Evolutionary conservation across 1,139 yeast species (phyloP).

Genomic region (Saccharomycopsis crataegensis): DNA sequence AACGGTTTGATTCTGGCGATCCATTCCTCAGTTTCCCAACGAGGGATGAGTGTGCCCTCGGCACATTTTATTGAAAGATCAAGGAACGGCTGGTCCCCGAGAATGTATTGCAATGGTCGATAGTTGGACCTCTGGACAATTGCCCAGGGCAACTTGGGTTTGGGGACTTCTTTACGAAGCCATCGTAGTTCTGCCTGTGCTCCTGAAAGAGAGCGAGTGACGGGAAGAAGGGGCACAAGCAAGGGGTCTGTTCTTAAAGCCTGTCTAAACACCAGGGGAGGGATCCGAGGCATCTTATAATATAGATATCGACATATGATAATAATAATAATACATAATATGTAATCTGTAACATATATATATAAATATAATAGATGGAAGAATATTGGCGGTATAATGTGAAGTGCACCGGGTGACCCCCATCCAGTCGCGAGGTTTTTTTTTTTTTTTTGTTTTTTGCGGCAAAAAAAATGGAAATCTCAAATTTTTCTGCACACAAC

Average conservation of each 20-base stretch:
- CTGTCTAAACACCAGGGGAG: conserved; percentile 9
- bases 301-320: too few relatives aligned
- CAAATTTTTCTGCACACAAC: too few relatives aligned
- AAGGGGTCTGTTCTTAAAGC: conserved; percentile 13
- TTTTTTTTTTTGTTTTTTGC: too few relatives aligned
- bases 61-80: conserved; percentile 49
- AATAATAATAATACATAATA: too few relatives aligned
- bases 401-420: too few relatives aligned
- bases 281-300: conserved; percentile 20
- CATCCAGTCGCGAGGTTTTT: too few relatives aligned
- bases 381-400: too few relatives aligned
- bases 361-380: too few relatives aligned
- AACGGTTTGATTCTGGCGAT: conserved; percentile 24
- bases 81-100: conserved; percentile 88
- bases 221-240: conserved; percentile 28
- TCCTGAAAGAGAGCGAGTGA: conserved; percentile 28
- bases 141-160: conserved; percentile 27
- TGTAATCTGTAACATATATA: too few relatives aligned
- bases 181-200: conserved; percentile 43
- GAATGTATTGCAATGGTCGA: conserved; percentile 74
- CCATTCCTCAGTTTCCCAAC: conserved; percentile 98
- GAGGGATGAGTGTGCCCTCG: conserved; percentile 71
- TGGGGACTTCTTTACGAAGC: conserved; percentile 37
- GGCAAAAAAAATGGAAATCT: too few relatives aligned
- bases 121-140: conserved; percentile 35